phyloP scores from a whole-genome alignment of 2,329 filamentous ascomycete species.

The Capronia americana region DNA sequence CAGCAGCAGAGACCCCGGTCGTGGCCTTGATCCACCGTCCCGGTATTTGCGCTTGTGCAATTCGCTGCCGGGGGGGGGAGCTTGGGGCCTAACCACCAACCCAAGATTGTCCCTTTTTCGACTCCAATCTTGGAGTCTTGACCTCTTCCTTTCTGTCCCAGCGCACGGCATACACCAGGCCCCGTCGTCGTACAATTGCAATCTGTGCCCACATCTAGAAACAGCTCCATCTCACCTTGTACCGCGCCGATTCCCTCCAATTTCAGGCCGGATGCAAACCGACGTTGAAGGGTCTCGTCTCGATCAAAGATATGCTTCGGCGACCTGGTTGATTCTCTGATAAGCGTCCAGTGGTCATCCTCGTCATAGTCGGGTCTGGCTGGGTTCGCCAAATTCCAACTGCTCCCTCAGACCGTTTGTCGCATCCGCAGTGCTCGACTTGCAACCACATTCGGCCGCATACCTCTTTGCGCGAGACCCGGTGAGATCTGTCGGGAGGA shows the following conservation, averaged over 20 bases:
- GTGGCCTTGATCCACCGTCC: conserved; percentile 26
- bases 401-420: background rate
- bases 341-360: conserved; percentile 14
- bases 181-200: conserved; percentile 32
- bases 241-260: conserved; percentile 20
- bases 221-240: conserved; percentile 14
- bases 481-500: conserved; percentile 9
- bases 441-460: background rate
- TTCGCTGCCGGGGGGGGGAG: conserved; percentile 27
- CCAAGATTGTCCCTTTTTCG: conserved; percentile 28
- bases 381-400: conserved; percentile 10
- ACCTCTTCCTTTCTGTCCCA: conserved; percentile 32
- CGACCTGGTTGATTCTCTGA: conserved; percentile 19
- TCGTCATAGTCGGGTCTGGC: conserved; percentile 10
- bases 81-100: conserved; percentile 26
- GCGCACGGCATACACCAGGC: conserved; percentile 21
- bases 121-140: conserved; percentile 30
- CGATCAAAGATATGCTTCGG: conserved; percentile 18
- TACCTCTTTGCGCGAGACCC: background rate
- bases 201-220: conserved; percentile 25
- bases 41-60: conserved; percentile 29
- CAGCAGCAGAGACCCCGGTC: conserved; percentile 23
- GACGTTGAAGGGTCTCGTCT: conserved; percentile 13
- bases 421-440: conserved; percentile 4
- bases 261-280: conserved; percentile 21